Base-by-base conservation (phyloP, 2,329 filamentous ascomycete species). In the Hypoxylon sp. region DNA sequence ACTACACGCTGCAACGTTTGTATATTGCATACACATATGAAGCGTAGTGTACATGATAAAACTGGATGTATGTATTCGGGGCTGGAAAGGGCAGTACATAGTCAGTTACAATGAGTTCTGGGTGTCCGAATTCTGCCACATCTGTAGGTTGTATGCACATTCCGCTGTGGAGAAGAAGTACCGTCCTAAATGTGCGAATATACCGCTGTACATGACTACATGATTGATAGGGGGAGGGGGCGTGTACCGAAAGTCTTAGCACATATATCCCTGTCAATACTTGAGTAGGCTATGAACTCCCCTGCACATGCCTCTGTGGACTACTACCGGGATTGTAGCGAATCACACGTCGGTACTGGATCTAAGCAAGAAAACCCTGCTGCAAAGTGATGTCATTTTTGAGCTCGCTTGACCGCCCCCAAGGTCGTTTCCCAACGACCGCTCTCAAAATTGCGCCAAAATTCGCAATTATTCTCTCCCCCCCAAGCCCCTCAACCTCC, bases 361-460 rank as follows among this genome's bases (percentile, higher is more conserved):
- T 60, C 57, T 62, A 62, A 63, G 64, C 60, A 64, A 68, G 60
- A 67, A 67, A 62, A 56, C 61, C 32, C 55, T 55, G 43, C 55
- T 65, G 65, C 60, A 41, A 50, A 32, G 34, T 71, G 68, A 71
- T 69, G 68, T 71, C 68, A 71, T 62, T 57, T 51, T 53, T 17
- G 9, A 64, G 17, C 60, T 67, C 62, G 65, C 68, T 69, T 67
- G 68, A 71, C 68, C 68, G 68, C 68, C 68, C 67, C 68, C 63
- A 63, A 62, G 55, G 52, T 32, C 60, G 60, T 60, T 69, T 69
- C 63, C 63, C 65, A 69, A 69, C 68, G 65, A 67, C 68, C 45
- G 46, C 57, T 50, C 50, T 69, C 63, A 46, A 70, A 68, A 70
- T 70, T 61, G 60, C 65, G 68, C 68, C 68, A 65, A 68, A 68